These are phyloP conservation scores for Diaporthe eres DNA, from an alignment of 2,329 filamentous ascomycete species.

Conservation along the genomic window DNA sequence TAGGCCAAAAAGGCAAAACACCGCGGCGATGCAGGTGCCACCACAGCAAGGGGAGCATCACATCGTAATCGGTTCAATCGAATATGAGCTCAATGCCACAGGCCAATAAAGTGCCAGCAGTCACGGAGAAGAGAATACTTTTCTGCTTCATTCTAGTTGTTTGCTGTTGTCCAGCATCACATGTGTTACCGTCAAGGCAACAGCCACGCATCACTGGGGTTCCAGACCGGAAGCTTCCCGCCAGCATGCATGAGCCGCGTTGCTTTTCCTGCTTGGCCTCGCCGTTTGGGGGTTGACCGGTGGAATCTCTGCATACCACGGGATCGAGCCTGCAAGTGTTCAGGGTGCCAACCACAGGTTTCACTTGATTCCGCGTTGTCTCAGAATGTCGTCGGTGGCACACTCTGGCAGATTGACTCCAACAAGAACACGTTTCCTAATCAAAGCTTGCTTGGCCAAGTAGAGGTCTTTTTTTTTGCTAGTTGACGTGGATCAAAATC, in stretches of 20 bases:
- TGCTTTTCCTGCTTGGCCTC: not conserved
- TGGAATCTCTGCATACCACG: not conserved
- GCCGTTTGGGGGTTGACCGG: not conserved
- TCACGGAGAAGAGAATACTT: too few relatives aligned
- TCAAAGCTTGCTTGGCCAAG: not conserved
- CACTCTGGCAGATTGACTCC: not conserved
- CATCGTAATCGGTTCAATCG: not conserved
- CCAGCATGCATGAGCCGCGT: not conserved
- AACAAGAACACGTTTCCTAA: not conserved
- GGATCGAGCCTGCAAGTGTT: not conserved
- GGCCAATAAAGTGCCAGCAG: too few relatives aligned
- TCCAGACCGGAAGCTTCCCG: not conserved
- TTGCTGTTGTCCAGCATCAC: too few relatives aligned
- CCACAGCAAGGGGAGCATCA: not conserved
- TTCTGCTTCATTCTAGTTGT: too few relatives aligned
- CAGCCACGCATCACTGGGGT: not conserved
- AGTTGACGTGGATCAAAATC: not conserved
- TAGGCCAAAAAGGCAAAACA: not conserved
- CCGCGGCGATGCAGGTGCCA: too few relatives aligned
- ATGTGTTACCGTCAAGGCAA: too few relatives aligned
- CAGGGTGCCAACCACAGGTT: not conserved
- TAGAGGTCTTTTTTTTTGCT: not conserved
- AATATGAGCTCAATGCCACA: not conserved
- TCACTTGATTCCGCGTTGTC: not conserved
- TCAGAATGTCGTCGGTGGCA: not conserved